phyloP scores from a whole-genome alignment of 345 rosid genomes.

The Euclidium syriacum region DNA sequence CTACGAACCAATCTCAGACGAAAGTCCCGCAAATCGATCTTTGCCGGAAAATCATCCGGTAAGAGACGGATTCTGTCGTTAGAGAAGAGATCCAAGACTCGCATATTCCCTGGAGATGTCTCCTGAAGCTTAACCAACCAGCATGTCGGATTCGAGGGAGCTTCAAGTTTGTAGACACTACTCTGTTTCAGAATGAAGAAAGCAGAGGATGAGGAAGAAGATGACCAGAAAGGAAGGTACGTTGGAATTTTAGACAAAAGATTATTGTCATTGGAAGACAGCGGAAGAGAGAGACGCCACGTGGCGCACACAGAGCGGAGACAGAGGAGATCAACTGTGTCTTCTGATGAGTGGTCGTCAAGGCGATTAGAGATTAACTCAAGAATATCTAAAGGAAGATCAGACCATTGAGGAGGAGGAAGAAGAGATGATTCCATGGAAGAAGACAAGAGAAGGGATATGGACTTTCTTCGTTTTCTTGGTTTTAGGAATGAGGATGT shows the following conservation, averaged over 20 bases:
- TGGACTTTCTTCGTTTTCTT: slow-evolving; percentile 5
- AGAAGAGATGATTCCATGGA: slow-evolving; percentile 15
- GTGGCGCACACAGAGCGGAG: slow-evolving; percentile 29
- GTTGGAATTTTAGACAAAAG: slow-evolving; percentile 1
- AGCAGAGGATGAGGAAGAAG: slow-evolving; percentile 14
- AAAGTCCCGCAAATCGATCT: neutral
- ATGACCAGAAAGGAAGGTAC: slow-evolving; percentile 24
- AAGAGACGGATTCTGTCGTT: slow-evolving; percentile 14
- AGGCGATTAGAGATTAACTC: slow-evolving; percentile 3
- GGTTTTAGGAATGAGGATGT: slow-evolving; percentile 4
- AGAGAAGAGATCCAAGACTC: slow-evolving; percentile 30
- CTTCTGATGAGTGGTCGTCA: slow-evolving; percentile 11
- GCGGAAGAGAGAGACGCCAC: slow-evolving; percentile 25
- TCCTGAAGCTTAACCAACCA: slow-evolving; percentile 24
- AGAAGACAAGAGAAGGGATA: neutral
- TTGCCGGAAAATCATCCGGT: neutral
- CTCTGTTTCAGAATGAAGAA: slow-evolving; percentile 22
- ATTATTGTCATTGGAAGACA: neutral
- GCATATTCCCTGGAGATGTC: slow-evolving; percentile 23
- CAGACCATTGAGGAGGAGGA: slow-evolving; percentile 14
- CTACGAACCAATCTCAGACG: slow-evolving; percentile 17
- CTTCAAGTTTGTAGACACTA: slow-evolving; percentile 9
- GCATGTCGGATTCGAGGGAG: neutral
- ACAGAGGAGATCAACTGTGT: slow-evolving; percentile 2
- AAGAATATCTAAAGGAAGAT: slow-evolving; percentile 28